Percentiles rank a stretch among this genome's conserved stretches.
Conservation (phyloP, 2,329 filamentous ascomycete species). For the Helotiales sp. region DNA sequence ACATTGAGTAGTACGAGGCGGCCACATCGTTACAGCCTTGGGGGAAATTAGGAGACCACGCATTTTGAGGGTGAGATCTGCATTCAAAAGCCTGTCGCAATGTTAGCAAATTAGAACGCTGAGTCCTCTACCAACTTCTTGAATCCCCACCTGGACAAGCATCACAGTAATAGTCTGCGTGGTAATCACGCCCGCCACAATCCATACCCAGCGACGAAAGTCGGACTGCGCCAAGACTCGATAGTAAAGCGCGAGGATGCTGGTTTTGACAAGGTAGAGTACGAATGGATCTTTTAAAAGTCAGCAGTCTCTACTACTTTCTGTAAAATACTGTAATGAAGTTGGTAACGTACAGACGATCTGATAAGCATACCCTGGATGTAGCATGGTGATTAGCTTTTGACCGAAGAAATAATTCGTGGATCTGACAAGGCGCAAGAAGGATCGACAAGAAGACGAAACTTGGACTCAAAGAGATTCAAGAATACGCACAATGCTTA, state of each 20-base stretch:
- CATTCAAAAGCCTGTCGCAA: slow-evolving; percentile 2
- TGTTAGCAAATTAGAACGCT: not conserved
- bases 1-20: slow-evolving; percentile 10
- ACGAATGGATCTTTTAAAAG: not conserved
- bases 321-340: not conserved
- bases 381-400: not conserved
- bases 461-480: not conserved
- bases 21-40: slow-evolving; percentile 1
- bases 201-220: not conserved
- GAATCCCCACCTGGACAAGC: not conserved
- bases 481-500: not conserved
- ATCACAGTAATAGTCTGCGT: not conserved
- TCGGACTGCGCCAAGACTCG: not conserved
- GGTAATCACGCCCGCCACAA: not conserved
- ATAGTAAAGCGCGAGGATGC: slow-evolving; percentile 4
- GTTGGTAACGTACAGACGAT: not conserved
- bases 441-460: too few species aligned
- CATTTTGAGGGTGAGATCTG: not conserved
- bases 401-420: too few species aligned
- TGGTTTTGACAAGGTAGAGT: not conserved
- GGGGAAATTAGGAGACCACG: slow-evolving; percentile 7
- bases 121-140: too few species aligned
- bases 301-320: not conserved
- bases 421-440: too few species aligned
- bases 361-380: slow-evolving; percentile 10